Evolutionary conservation across 805 yeast species (phyloP).

Genomic region (Candida coquimbonensis): DNA sequence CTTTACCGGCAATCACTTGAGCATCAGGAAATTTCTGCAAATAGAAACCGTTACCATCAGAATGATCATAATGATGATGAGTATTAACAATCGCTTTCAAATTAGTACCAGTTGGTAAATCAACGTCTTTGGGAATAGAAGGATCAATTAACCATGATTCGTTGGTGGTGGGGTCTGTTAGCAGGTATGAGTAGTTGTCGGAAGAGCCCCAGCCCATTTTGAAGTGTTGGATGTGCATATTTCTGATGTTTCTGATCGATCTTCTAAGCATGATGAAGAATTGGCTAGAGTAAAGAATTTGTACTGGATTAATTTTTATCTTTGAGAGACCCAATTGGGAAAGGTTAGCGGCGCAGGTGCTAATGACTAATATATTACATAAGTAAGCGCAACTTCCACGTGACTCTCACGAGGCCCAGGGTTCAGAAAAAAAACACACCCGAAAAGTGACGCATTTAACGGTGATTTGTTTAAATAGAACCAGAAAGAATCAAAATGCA

Average conservation of each 20-base stretch:
- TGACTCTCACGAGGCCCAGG: too few species aligned
- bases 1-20: constrained; percentile 78
- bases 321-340: too few species aligned
- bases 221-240: constrained; percentile 75
- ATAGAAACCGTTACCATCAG: constrained; percentile 66
- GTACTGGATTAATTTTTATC: too few species aligned
- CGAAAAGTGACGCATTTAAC: too few species aligned
- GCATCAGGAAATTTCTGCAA: constrained; percentile 32
- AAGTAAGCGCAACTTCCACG: too few species aligned
- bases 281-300: too few species aligned
- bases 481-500: too few species aligned
- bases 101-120: constrained; percentile 16
- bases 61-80: constrained; percentile 93
- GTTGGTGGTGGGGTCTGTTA: constrained; percentile 58
- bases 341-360: too few species aligned
- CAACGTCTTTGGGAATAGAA: constrained; percentile 72
- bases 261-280: too few species aligned
- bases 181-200: constrained; percentile 80
- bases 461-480: too few species aligned
- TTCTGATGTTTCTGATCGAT: constrained; percentile 24
- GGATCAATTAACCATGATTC: constrained; percentile 88
- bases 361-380: too few species aligned
- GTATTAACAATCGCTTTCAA: constrained; percentile 83
- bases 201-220: constrained; percentile 96
- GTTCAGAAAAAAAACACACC: too few species aligned